Percentiles rank a stretch among this genome's conserved stretches.
These are phyloP conservation scores for Diddensiella transvaalensis DNA, from an alignment of 805 yeast species.

Conservation along the genomic window DNA sequence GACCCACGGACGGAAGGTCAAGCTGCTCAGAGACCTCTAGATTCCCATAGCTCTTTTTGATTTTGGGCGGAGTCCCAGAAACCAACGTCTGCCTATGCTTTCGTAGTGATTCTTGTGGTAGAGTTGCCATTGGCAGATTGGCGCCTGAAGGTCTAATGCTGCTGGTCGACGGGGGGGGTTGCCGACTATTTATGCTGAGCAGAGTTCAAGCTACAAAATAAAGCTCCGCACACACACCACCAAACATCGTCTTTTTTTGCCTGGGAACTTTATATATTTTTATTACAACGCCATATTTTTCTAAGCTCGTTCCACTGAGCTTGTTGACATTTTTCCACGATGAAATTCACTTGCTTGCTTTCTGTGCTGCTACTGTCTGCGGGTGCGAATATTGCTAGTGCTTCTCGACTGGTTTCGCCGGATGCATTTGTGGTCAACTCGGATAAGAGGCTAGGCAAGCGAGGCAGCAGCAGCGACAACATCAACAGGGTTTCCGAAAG, in stretches of 20 bases:
- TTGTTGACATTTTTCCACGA: no score
- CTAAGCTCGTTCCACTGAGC: no score
- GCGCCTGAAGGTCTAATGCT: neutral
- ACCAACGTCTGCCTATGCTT: conserved; percentile 28
- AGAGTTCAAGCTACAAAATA: no score
- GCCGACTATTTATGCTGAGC: no score
- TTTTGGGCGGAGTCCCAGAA: conserved; percentile 12
- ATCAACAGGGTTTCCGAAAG: conserved; percentile 9
- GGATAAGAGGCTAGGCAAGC: neutral
- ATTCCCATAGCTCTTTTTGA: conserved; percentile 15
- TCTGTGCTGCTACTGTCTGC: neutral
- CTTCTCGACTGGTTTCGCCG: neutral
- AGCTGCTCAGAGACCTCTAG: conserved; percentile 9
- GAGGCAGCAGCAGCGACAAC: conserved; percentile 2
- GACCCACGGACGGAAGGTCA: conserved; percentile 24
- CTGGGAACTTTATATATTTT: no score
- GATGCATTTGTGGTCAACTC: neutral
- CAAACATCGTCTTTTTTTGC: no score
- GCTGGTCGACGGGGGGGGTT: no score
- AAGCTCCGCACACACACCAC: no score
- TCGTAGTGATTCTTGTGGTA: conserved; percentile 26
- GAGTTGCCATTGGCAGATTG: conserved; percentile 8
- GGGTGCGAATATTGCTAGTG: neutral
- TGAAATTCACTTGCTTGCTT: neutral
- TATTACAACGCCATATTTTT: no score